Base-by-base conservation (phyloP, 805 yeast species). In the Nakazawaea anatomiae region DNA sequence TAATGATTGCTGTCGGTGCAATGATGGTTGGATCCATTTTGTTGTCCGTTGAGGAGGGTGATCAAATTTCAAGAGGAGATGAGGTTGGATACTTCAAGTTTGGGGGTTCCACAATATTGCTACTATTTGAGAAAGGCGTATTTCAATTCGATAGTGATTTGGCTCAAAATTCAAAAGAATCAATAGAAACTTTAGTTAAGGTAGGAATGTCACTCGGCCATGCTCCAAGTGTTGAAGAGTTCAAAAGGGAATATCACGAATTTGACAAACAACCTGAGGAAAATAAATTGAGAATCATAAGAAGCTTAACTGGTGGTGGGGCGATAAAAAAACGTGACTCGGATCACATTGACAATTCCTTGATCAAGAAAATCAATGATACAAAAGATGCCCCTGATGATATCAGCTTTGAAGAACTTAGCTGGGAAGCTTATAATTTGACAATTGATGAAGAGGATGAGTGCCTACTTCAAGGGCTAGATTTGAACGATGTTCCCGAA, bases 21-120 rank as follows among this genome's bases (percentile, higher is more conserved):
- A 92, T 94, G 98, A 90, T 92, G 97, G 99, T 92, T 2, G 98
- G 98, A 0, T 85, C 96, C 1, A 90, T 85, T 2, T 77, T 89
- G 0, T 65, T 92, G 31, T 83, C 92, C 0, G 84, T 82, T 12
- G 63, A 76, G 48, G 78, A 75, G 44, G 89, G 89, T 2, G 81
- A 81, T 42, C 39, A 48, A 0, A 73, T 92, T 4, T 59, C 67
- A 7, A 74, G 91, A 44, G 87, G 94, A 4, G 91, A 87, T 42
- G 98, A 92, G 60, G 67, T 92, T 30, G 99, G 99, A 0, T 92
- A 89, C 62, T 92, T 92, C 76, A 89, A 91, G 63, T 92, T 92
- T 70, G 99, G 99, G 11, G 99, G 99, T 0, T 87, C 96, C 0
- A 94, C 99, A 0, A 76, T 89, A 6, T 68, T 92, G 3, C 64